These are phyloP conservation scores for Pyrenula aspistea DNA, from an alignment of 495 filamentous ascomycete genomes.

Conservation along the genomic window DNA sequence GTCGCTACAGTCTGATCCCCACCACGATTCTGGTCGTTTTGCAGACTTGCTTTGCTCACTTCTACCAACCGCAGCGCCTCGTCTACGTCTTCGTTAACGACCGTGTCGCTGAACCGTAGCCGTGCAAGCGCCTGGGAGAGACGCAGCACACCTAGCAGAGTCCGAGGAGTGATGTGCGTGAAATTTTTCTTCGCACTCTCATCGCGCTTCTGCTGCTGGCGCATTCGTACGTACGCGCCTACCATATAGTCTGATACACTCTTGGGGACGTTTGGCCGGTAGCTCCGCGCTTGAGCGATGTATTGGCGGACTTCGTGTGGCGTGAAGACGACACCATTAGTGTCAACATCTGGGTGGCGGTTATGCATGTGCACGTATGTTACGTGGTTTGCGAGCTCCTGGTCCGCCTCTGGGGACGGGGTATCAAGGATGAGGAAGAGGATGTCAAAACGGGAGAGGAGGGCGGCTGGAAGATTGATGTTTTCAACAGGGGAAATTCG, in stretches of 20 bases:
- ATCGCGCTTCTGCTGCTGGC: constrained; percentile 75
- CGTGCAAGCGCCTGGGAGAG: constrained; percentile 92
- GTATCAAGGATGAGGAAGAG: constrained; percentile 95
- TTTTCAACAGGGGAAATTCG: constrained; percentile 94
- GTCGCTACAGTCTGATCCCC: constrained; percentile 69
- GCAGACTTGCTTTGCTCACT: constrained; percentile 78
- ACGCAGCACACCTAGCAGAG: constrained; percentile 82
- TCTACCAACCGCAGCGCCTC: constrained; percentile 86
- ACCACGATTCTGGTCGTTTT: constrained; percentile 46
- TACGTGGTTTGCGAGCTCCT: constrained; percentile 90
- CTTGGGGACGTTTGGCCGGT: constrained; percentile 72
- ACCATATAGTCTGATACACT: constrained; percentile 89
- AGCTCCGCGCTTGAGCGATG: constrained; percentile 82
- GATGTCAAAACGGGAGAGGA: constrained; percentile 93
- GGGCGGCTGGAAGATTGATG: constrained; percentile 91
- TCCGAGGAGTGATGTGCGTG: constrained; percentile 84
- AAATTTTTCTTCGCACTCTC: constrained; percentile 84
- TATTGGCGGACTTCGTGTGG: constrained; percentile 91
- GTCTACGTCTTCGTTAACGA: constrained; percentile 87
- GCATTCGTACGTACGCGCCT: constrained; percentile 86
- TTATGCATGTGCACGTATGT: constrained; percentile 97
- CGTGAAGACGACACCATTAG: constrained; percentile 60
- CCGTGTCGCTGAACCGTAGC: constrained; percentile 70
- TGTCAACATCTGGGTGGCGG: constrained; percentile 70
- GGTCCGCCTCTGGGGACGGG: constrained; percentile 75